Base-by-base conservation (phyloP, 2,329 filamentous ascomycete genomes). In the Diaporthe aspalathi region DNA sequence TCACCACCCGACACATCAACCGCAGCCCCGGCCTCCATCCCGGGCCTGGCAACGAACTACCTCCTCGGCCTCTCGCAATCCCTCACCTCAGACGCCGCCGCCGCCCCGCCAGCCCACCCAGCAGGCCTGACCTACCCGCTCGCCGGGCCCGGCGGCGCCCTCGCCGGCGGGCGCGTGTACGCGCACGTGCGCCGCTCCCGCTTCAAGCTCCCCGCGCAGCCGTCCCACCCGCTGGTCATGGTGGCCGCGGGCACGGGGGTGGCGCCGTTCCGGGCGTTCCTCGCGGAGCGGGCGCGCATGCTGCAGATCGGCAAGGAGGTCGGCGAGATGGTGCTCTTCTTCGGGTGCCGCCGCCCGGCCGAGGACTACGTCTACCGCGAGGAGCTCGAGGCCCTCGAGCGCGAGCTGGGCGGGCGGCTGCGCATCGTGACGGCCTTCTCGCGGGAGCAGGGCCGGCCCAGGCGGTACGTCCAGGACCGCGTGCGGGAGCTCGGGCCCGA, bases 141-240 rank as follows among this genome's bases (percentile, higher is more conserved):
- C n/a, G 27, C 24, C 2, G 62, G 49, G 6, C 62, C 62, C 3
- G 17, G n/a, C 27, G 29, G 54, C 68, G 52, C 73, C 5, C 75
- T 16, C 66, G 80, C 56, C 62, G 72, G 77, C 40, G 72, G 76
- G 16, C 77, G 73, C n/a, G 67, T 83, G 54, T 78, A 78, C 72
- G 83, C 83, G 0, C 81, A 83, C 70, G 76, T 84, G 54, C 80
- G 81, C 32, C 79, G 79, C 68, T 81, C 80, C 2, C 81, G 80
- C 49, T 86, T 86, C 79, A 82, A 82, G 50, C 79, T 85, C 1
- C 84, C 84, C 0, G 74, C 79, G 32, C 76, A 79, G 0, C 75
- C 80, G 8, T 80, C 77, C 5, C 82, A 79, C 0, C 86, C 87
- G 0, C 78, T 89, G 20, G 80, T 89, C 68, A 85, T 87, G 82